Base-by-base conservation (phyloP, 768 basidiomycete species). In the Mycena capillaripes region DNA sequence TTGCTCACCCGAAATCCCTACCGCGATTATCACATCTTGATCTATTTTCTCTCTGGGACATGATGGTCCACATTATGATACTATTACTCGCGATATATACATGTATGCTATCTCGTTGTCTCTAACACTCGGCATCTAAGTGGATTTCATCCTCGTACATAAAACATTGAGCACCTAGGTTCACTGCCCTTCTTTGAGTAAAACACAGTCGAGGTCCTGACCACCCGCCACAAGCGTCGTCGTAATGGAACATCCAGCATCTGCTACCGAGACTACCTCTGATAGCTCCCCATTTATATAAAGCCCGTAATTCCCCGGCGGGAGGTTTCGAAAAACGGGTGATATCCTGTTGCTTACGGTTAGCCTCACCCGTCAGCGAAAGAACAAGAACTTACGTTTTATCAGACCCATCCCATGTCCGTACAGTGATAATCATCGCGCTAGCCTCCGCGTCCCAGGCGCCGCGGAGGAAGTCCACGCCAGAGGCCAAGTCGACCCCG, bases 361-460 rank as follows among this genome's bases (percentile, higher is more conserved):
- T 21, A 63, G 60, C 21, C 12, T 17, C 11, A 63, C 44, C 3
- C 12, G 12, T 29, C 57, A 27, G 1, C 30, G 10, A 66, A 10
- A 1, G 3, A 16, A 50, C 23, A 16, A 30, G 21, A 21, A 61
- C 71, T 53, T 42, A 72, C 71, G 57, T 40, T 44, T 56, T 66
- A 16, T 16, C 17, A 2, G 59, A 25, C 16, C 61, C 71, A 59
- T 72, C 66, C 66, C 66, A 72, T 8, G 71, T 67, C 29, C 66
- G 40, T 29, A 72, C n/a, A 21, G 71, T 72, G 10, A 72, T 7
- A 5, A 72, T 44, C 71, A 72, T 72, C 38, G 70, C 64, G 32
- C 57, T 58, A 11, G 19, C 34, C 17, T 63, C 71, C 60, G 65
- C 66, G 23, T 72, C 66, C 71, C 71, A 72, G 19, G 8, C 61